Evolutionary conservation across 2,329 filamentous ascomycete species (phyloP), one percentile per base, ranked within the genome.

Genomic region (Xylaria sp.): DNA sequence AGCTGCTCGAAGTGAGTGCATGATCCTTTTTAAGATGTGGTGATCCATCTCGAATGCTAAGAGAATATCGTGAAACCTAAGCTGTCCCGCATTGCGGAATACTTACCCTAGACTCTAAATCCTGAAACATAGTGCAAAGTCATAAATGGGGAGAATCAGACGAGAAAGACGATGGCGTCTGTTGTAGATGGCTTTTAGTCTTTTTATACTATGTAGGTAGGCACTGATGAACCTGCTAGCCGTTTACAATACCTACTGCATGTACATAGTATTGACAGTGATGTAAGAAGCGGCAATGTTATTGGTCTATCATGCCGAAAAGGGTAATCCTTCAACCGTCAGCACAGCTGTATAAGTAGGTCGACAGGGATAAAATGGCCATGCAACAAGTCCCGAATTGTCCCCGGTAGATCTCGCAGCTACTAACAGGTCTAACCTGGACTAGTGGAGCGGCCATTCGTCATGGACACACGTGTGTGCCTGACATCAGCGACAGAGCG

Each of bases 381-480:
- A 44, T 23, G 23, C 23, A 53, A n/a, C 21, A 18, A n/a, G 8
- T 29, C 27, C 44, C 35, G 23, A 53, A 35, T 60, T 60, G 47
- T 35, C 35, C 51, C 27, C 48, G 35, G 63, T 25, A 64, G 37
- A 61, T 48, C 25, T 44, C 37, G 55, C 23, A 42, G 37, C 37
- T 37, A 42, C 37, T 18, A 23, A n/a, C n/a, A 16, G 47, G 47
- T 13, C 29, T 25, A 40, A 55, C 40, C 27, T 32, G 23, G 27
- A 23, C 32, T 42, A 54, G 62, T 63, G 63, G 60, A 64, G 54
- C 50, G 51, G 29, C 13, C 40, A 60, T 64, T 69, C 67, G 67
- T 69, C 67, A 69, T 69, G 35, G 58, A 21, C n/a, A 66, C 63
- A 27, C 59, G 42, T 42, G 42, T 42, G 53, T 59, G 50, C 35